These are phyloP conservation scores for Besnoitia besnoiti DNA, from an alignment of 169 alveolate species.

Conservation along the genomic window DNA sequence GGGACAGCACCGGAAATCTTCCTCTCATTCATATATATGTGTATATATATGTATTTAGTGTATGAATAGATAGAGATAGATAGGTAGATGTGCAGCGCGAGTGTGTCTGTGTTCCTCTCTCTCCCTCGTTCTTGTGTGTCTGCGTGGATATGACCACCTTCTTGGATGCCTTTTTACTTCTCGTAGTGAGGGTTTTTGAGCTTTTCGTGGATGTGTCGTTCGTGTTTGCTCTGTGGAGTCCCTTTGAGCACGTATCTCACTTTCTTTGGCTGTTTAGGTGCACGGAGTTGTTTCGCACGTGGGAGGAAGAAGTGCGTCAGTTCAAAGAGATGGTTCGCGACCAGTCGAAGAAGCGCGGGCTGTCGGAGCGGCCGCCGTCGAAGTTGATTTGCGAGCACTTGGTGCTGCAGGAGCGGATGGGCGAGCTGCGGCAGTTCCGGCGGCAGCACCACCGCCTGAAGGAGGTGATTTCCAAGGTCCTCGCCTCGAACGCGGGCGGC, in stretches of 20 bases:
- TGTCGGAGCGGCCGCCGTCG: conserved; percentile 84
- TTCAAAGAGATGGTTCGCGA: conserved; percentile 89
- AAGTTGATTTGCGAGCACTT: conserved; percentile 87
- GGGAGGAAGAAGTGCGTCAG: conserved; percentile 92
- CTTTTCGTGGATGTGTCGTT: no score
- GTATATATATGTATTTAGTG: no score
- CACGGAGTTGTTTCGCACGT: conserved; percentile 87
- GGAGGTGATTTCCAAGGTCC: conserved; percentile 86
- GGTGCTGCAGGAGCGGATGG: conserved; percentile 86
- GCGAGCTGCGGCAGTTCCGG: conserved; percentile 90
- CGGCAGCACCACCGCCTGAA: conserved; percentile 92
- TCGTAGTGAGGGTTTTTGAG: no score
- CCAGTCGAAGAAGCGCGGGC: conserved; percentile 86
- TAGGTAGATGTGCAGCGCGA: no score
- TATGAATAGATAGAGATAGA: no score
- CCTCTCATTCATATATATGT: no score
- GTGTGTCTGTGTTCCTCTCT: no score
- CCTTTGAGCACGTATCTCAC: conserved; percentile 87
- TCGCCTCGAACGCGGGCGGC: conserved; percentile 73
- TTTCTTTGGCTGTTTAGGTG: conserved; percentile 84
- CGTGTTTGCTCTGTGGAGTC: no score
- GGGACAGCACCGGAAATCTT: no score
- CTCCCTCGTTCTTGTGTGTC: no score
- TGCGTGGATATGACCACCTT: no score
- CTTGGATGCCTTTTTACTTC: no score